These are phyloP conservation scores for Daldinia vernicosa DNA, from an alignment of 495 filamentous ascomycete genomes.

Conservation along the genomic window DNA sequence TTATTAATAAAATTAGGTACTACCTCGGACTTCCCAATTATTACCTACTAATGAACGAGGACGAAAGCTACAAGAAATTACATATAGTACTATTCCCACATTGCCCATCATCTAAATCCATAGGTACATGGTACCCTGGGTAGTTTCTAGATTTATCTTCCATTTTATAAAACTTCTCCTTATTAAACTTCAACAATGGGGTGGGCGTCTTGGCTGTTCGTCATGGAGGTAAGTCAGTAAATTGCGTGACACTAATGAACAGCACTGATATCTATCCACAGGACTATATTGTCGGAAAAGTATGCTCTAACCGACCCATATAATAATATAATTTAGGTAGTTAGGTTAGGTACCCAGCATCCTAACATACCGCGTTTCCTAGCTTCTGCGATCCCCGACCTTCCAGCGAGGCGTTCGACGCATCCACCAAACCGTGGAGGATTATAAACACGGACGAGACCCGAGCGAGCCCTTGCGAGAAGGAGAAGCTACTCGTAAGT, in stretches of 20 bases:
- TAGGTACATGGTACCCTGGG: too few species aligned
- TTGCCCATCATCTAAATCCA: not conserved
- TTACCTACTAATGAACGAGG: not conserved
- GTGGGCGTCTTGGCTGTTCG: slow-evolving; percentile 30
- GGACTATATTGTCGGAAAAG: slow-evolving; percentile 46
- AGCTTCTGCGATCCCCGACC: slow-evolving; percentile 50
- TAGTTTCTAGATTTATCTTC: not conserved
- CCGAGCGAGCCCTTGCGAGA: slow-evolving; percentile 53
- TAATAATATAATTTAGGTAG: not conserved
- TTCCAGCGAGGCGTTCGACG: slow-evolving; percentile 55
- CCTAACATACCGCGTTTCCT: slow-evolving; percentile 5
- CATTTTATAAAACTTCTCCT: not conserved
- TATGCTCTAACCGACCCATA: slow-evolving; percentile 13
- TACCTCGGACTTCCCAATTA: too few species aligned
- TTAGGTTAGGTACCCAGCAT: not conserved
- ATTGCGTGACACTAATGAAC: not conserved
- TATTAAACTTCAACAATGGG: slow-evolving; percentile 12
- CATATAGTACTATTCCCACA: too few species aligned
- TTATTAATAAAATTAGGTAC: not conserved
- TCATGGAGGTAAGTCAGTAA: slow-evolving; percentile 32
- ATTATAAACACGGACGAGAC: slow-evolving; percentile 51
- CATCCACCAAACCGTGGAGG: slow-evolving; percentile 52
- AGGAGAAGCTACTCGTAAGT: slow-evolving; percentile 54
- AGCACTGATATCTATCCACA: slow-evolving; percentile 22
- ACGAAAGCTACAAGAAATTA: not conserved